These are phyloP conservation scores for Cinnamomum micranthum DNA, from an alignment of 164 flowering plant genomes.

Conservation along the genomic window DNA sequence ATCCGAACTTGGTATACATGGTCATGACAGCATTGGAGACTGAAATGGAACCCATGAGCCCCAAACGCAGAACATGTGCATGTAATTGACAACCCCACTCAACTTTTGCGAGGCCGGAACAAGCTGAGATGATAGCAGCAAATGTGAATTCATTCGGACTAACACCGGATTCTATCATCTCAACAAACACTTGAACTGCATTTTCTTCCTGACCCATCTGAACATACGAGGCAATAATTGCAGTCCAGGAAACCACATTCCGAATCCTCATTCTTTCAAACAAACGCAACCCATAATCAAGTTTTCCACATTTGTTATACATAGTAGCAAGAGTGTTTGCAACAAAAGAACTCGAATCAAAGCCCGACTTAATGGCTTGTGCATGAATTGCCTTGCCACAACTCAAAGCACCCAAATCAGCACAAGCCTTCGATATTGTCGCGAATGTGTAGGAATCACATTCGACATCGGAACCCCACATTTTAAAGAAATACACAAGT, in stretches of 20 bases:
- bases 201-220: constrained; percentile 48
- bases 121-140: constrained; percentile 62
- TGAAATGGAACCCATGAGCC: constrained; percentile 42
- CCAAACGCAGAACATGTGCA: constrained; percentile 36
- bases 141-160: constrained; percentile 73
- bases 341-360: constrained; percentile 51
- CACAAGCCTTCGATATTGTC: constrained; percentile 78
- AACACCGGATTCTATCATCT: constrained; percentile 50
- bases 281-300: constrained; percentile 54
- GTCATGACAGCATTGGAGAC: constrained; percentile 73
- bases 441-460: constrained; percentile 68
- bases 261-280: constrained; percentile 51
- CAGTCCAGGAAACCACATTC: constrained; percentile 85
- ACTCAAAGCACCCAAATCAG: constrained; percentile 41
- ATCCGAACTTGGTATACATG: constrained; percentile 78
- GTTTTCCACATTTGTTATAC: constrained; percentile 73
- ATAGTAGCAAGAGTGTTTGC: constrained; percentile 66
- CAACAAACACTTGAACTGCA: constrained; percentile 43
- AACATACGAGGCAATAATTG: constrained; percentile 42
- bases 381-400: constrained; percentile 67
- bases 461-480: constrained; percentile 51
- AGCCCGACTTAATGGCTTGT: constrained; percentile 49
- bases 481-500: constrained; percentile 46
- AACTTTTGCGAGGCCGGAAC: constrained; percentile 43
- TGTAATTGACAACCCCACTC: constrained; percentile 74